Conservation (phyloP, 192 early-diverging fungal genomes). For the Coemansia sp. region DNA sequence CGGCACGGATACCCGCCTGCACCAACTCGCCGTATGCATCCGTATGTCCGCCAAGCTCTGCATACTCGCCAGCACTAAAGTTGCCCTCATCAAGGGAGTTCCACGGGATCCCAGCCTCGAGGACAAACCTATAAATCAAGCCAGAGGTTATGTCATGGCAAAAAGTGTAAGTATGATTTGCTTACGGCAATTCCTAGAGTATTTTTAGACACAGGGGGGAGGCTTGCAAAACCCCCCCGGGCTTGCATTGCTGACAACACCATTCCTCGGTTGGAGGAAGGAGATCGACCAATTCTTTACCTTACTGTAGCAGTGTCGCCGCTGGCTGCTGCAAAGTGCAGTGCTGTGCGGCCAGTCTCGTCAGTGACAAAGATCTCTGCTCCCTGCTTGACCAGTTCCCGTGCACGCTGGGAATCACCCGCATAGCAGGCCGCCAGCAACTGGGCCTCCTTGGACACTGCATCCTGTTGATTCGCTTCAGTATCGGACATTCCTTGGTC, state of each 20-base stretch:
- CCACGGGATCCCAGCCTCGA: conserved; percentile 72
- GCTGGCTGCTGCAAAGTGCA: conserved; percentile 66
- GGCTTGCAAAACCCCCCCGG: too few species aligned
- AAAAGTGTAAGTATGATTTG: background rate
- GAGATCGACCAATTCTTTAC: conserved; percentile 20
- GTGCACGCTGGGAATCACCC: conserved; percentile 34
- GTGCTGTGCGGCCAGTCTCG: conserved; percentile 54
- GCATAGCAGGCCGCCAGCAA: conserved; percentile 42
- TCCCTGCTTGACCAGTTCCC: conserved; percentile 43
- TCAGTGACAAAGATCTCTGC: conserved; percentile 55
- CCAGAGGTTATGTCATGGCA: too few species aligned
- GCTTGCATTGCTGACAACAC: too few species aligned
- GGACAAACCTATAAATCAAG: conserved; percentile 23
- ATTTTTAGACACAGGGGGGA: too few species aligned
- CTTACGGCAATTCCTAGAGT: background rate
- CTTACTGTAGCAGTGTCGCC: conserved; percentile 61
- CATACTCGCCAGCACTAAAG: conserved; percentile 80
- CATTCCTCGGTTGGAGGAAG: background rate
- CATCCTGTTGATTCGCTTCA: background rate
- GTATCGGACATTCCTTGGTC: background rate
- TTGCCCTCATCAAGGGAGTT: conserved; percentile 71
- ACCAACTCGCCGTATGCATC: conserved; percentile 75
- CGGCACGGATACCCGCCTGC: conserved; percentile 75
- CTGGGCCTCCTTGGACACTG: conserved; percentile 7
- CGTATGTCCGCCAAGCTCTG: conserved; percentile 58